Evolutionary conservation across 257 asterid species (phyloP).

Genomic region (Solanum pinnatisectum): DNA sequence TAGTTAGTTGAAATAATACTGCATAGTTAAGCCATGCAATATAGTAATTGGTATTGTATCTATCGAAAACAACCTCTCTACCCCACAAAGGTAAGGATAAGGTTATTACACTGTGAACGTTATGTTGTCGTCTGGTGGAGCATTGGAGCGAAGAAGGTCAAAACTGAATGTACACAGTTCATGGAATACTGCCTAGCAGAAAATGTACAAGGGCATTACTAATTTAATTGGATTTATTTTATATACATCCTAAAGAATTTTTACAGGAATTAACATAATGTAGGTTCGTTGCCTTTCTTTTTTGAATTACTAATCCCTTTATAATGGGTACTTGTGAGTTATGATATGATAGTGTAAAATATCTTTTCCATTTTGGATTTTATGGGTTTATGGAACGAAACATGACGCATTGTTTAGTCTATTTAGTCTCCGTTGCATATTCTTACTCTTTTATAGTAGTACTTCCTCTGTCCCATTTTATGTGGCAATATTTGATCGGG

Average conservation of each 20-base stretch:
- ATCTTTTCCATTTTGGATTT: not conserved
- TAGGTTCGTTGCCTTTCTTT: not conserved
- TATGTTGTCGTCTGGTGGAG: slow-evolving; percentile 24
- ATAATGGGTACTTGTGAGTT: not conserved
- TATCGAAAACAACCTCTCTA: not conserved
- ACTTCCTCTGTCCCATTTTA: no score
- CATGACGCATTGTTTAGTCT: not conserved
- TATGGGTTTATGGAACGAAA: not conserved
- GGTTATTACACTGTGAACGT: not conserved
- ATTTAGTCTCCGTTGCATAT: no score
- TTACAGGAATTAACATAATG: not conserved
- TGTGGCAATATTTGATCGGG: no score
- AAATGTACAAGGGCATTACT: slow-evolving; percentile 58
- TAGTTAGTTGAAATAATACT: not conserved
- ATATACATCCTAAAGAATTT: no score
- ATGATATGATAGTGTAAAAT: not conserved
- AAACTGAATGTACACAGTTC: slow-evolving; percentile 53
- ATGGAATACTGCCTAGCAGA: slow-evolving; percentile 50
- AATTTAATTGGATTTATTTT: not conserved
- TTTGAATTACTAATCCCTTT: not conserved
- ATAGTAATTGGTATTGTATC: not conserved
- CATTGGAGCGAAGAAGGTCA: slow-evolving; percentile 63
- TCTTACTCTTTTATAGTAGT: no score
- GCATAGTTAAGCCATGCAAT: not conserved
- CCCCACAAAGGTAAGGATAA: not conserved